A percentile compares a stretch with the other conserved stretches of the same genome.
Conservation (phyloP, 495 filamentous ascomycete genomes). For the Saxispiralis lemnorum region DNA sequence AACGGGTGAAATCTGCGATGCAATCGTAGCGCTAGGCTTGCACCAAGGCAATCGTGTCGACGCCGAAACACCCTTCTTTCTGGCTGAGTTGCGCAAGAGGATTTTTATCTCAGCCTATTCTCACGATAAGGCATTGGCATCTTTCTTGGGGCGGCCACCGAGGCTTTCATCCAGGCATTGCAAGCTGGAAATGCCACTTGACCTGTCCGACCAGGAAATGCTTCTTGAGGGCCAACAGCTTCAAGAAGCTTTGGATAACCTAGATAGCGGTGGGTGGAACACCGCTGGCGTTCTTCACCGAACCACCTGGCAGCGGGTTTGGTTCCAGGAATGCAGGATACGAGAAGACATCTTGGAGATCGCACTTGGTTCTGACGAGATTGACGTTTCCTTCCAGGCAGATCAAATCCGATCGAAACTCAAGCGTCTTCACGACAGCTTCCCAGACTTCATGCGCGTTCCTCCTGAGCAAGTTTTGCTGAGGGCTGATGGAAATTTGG, state of each 20-base stretch:
- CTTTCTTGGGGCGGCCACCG: conserved; percentile 41
- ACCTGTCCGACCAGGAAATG: conserved; percentile 36
- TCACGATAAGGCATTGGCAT: conserved; percentile 34
- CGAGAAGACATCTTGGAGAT: conserved; percentile 44
- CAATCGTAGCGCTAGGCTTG: conserved; percentile 39
- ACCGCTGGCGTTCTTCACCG: conserved; percentile 24
- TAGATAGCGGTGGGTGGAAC: conserved; percentile 40
- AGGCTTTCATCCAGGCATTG: conserved; percentile 38
- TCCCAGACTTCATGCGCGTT: conserved; percentile 11
- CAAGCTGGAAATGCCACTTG: conserved; percentile 37
- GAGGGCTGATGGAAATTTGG: background rate
- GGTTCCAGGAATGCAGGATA: conserved; percentile 31
- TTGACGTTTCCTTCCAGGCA: conserved; percentile 13
- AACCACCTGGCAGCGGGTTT: conserved; percentile 31
- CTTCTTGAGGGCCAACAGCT: conserved; percentile 31
- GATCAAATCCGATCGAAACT: conserved; percentile 7
- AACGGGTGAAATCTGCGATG: conserved; percentile 33
- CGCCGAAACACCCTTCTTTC: conserved; percentile 33
- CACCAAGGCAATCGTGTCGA: conserved; percentile 33
- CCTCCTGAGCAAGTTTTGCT: conserved; percentile 8
- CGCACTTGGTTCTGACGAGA: conserved; percentile 31
- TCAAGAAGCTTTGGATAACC: conserved; percentile 24
- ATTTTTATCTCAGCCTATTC: conserved; percentile 38
- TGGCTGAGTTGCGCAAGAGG: conserved; percentile 32
- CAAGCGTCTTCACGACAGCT: conserved; percentile 7